A percentile compares a stretch with the other conserved stretches of the same genome.
Conservation (phyloP, 352 stramenopile species). For the Proteromonas lacertae region DNA sequence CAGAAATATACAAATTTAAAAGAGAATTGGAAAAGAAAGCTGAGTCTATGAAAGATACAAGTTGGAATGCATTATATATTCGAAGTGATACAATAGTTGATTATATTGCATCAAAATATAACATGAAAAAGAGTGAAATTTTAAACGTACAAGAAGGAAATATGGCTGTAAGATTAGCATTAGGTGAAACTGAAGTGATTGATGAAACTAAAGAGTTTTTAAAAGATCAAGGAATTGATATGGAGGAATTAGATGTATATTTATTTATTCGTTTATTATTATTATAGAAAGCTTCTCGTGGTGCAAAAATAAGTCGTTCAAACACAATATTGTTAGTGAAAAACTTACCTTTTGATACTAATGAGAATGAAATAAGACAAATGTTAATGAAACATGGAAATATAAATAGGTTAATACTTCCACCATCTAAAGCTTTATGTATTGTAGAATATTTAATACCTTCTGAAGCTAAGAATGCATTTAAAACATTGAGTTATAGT, state of each 20-base stretch:
- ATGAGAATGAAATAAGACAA: neutral
- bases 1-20: slow-evolving; percentile 36
- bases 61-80: slow-evolving; percentile 80
- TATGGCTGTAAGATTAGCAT: slow-evolving; percentile 76
- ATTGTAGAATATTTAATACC: slow-evolving; percentile 72
- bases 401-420: slow-evolving; percentile 29
- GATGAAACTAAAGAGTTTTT: slow-evolving; percentile 88
- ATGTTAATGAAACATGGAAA: slow-evolving; percentile 7
- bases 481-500: slow-evolving; percentile 80
- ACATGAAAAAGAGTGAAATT: slow-evolving; percentile 3
- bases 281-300: neutral
- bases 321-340: slow-evolving; percentile 90
- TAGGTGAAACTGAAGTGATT: slow-evolving; percentile 91
- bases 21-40: slow-evolving; percentile 52
- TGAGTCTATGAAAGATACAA: slow-evolving; percentile 21
- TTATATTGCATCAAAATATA: slow-evolving; percentile 19
- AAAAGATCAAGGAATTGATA: slow-evolving; percentile 40
- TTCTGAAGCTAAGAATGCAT: slow-evolving; percentile 68
- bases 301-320: slow-evolving; percentile 37
- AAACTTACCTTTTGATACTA: slow-evolving; percentile 28
- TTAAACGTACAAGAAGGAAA: slow-evolving; percentile 38
- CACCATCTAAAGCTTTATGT: slow-evolving; percentile 62
- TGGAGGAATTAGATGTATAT: slow-evolving; percentile 51
- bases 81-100: slow-evolving; percentile 41
- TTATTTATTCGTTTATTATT: slow-evolving; percentile 16